Conservation (phyloP, 2,329 filamentous ascomycete species). For the Didymella lethalis region DNA sequence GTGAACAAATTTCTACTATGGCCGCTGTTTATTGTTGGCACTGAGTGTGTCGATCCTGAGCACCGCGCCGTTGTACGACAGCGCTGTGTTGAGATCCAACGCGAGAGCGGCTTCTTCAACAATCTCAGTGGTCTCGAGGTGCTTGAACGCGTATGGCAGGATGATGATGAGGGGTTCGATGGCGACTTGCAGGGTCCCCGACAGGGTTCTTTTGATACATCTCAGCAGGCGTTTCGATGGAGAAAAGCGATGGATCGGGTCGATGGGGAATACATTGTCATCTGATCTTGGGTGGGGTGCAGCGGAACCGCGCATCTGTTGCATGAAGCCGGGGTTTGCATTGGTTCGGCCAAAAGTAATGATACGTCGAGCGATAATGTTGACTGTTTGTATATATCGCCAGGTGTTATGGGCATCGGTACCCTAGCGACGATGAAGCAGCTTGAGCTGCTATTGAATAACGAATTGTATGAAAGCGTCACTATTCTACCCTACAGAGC, state of each 20-base stretch:
- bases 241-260: conserved; percentile 60
- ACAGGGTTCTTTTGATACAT: conserved; percentile 35
- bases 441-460: conserved; percentile 18
- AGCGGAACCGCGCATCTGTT: conserved; percentile 28
- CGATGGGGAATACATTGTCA: conserved; percentile 62
- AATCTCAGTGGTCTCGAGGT: conserved; percentile 87
- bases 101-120: conserved; percentile 90
- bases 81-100: conserved; percentile 85
- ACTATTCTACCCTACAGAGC: conserved; percentile 13
- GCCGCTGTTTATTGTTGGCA: conserved; percentile 90
- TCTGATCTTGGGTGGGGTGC: conserved; percentile 44
- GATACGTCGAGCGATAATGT: conserved; percentile 20
- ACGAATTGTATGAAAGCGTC: conserved; percentile 22
- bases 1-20: conserved; percentile 91
- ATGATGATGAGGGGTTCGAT: conserved; percentile 53
- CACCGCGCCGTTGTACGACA: conserved; percentile 81
- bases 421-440: conserved; percentile 16
- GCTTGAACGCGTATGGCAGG: conserved; percentile 82
- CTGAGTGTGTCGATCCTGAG: conserved; percentile 82
- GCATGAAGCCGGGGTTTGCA: conserved; percentile 22
- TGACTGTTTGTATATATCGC: conserved; percentile 19
- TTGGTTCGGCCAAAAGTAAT: conserved; percentile 17
- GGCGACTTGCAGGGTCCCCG: conserved; percentile 30
- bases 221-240: conserved; percentile 56
- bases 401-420: conserved; percentile 18